Evolutionary conservation across 2,329 filamentous ascomycete species (phyloP).

Genomic region (Xylariales sp.): DNA sequence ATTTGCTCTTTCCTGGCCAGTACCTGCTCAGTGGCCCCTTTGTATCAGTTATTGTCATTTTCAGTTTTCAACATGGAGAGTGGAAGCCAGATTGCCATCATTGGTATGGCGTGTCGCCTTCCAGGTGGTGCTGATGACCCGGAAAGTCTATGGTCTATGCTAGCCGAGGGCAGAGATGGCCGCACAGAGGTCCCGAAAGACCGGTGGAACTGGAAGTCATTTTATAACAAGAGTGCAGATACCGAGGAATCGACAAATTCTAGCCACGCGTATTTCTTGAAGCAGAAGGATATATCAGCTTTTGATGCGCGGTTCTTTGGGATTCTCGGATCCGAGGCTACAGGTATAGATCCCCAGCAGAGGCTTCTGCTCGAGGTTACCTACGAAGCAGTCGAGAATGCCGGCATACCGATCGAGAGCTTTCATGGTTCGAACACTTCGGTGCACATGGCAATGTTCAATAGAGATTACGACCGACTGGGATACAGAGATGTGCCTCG

Average conservation of each 20-base stretch:
- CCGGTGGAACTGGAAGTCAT: constrained; percentile 18
- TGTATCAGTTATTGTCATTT: too few species aligned
- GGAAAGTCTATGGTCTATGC: constrained; percentile 62
- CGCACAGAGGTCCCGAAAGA: not conserved
- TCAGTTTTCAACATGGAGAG: too few species aligned
- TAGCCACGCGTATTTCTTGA: constrained; percentile 24
- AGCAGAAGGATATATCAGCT: constrained; percentile 21
- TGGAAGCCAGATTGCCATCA: constrained; percentile 67
- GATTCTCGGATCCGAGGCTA: constrained; percentile 15
- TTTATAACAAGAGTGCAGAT: constrained; percentile 14
- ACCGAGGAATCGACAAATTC: constrained; percentile 17
- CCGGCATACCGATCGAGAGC: constrained; percentile 2
- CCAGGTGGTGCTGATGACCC: constrained; percentile 52
- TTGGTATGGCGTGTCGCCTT: constrained; percentile 63
- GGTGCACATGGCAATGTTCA: constrained; percentile 5
- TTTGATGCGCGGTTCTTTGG: constrained; percentile 19
- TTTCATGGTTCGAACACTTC: constrained; percentile 5
- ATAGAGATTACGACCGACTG: constrained; percentile 4
- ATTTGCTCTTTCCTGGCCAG: too few species aligned
- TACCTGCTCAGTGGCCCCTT: too few species aligned
- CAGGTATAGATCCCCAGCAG: constrained; percentile 11
- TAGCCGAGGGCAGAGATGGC: constrained; percentile 47
- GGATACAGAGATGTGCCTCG: constrained; percentile 3
- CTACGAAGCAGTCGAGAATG: constrained; percentile 21
- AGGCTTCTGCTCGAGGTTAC: constrained; percentile 23